Conservation (phyloP, 345 rosid genomes). For the Eucalyptus cloeziana region DNA sequence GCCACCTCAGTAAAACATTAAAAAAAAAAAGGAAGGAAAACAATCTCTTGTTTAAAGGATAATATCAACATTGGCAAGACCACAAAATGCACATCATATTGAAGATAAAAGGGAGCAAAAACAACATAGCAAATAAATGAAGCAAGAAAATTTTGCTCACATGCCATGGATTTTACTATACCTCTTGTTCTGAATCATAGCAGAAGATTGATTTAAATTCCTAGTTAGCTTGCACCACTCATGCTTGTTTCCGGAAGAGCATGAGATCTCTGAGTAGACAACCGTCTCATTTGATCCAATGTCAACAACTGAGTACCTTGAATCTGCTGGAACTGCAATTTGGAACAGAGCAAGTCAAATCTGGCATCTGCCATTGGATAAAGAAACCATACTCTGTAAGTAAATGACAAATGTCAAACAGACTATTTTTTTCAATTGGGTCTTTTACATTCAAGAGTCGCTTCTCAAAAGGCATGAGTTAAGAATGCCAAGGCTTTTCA, state of each 20-base stretch:
- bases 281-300: slow-evolving; percentile 42
- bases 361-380: background rate
- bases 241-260: slow-evolving; percentile 31
- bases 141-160: background rate
- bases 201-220: slow-evolving; percentile 42
- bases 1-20: background rate
- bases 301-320: slow-evolving; percentile 53
- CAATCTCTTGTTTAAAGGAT: background rate
- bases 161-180: background rate
- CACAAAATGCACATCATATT: background rate
- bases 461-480: background rate
- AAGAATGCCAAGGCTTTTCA: background rate
- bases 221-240: slow-evolving; percentile 83
- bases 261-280: slow-evolving; percentile 38
- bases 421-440: background rate
- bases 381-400: background rate
- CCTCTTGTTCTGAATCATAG: slow-evolving; percentile 63
- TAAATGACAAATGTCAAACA: background rate
- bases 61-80: background rate
- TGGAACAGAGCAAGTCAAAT: background rate
- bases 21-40: background rate
- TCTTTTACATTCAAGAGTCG: background rate
- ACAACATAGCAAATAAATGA: background rate
- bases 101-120: background rate
- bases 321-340: slow-evolving; percentile 58